Base-by-base conservation (phyloP, 192 early-diverging fungal species). In the Coemansia sp. region DNA sequence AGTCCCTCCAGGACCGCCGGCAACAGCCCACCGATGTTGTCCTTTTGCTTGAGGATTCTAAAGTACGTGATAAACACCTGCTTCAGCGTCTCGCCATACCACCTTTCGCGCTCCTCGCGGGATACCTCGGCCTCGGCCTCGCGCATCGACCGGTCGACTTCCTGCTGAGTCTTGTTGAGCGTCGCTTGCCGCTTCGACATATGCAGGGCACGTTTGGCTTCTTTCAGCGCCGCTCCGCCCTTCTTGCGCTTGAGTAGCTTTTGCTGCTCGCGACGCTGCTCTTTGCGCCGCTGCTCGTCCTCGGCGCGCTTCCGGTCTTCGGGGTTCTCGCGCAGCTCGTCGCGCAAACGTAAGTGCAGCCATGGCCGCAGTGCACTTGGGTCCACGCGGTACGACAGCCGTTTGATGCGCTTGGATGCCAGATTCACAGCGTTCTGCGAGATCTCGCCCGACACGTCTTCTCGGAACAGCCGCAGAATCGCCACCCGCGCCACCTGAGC, bases 1-100 rank as follows among this genome's bases (percentile, higher is more conserved):
- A 66, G 63, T 20, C 89, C 85, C 69, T 88, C 88, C 34, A 88
- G 78, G 10, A 88, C 89, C 5, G 84, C 73, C 15, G 88, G 85
- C 15, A 90, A 57, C 38, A 87, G 77, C n/a, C 65, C 69, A 34
- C 72, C 78, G 40, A 91, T 93, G 52, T 82, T 84, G 17, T 87
- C 85, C 42, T 87, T 83, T 40, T 91, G 89, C 83, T 97, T 96
- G 42, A 98, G 83, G 34, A 98, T 92, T 42, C 95, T 86, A 83
- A 98, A 97, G 71, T 97, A 97, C 5, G 90, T 94, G 28, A 93
- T 70, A 75, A 98, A 98, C 11, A 98, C 88, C 42, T 91, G 83
- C 80, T 97, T 96, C 20, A 98, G 81, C 1, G 97, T 97, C 78
- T 97, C 94, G 3, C 91, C 90, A 46, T 95, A 93, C 85, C 90